Evolutionary conservation across 495 filamentous ascomycete species (phyloP).

Genomic region (Daldinia grandis): DNA sequence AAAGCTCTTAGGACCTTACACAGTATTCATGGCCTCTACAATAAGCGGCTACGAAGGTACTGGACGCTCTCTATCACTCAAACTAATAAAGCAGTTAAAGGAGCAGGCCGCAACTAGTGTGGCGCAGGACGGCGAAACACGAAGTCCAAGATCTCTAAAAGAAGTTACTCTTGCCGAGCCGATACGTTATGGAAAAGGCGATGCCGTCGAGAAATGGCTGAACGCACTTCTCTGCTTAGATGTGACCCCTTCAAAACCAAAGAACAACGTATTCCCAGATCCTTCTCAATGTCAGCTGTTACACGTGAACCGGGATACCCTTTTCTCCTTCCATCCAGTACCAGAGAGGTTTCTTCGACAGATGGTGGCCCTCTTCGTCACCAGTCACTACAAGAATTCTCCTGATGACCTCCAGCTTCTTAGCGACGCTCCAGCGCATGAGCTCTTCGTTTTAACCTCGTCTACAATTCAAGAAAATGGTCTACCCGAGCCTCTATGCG

Average conservation of each 20-base stretch:
- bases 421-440: constrained; percentile 96
- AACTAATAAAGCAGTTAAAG: constrained; percentile 95
- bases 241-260: constrained; percentile 79
- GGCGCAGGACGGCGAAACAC: constrained; percentile 61
- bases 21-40: constrained; percentile 99
- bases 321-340: constrained; percentile 97
- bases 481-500: constrained; percentile 91
- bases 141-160: constrained; percentile 79
- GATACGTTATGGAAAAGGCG: constrained; percentile 91
- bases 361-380: constrained; percentile 98
- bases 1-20: constrained; percentile 96
- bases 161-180: constrained; percentile 94
- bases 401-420: constrained; percentile 98
- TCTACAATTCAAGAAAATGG: constrained; percentile 81
- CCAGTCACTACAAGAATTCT: constrained; percentile 97
- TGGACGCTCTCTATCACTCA: constrained; percentile 91
- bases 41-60: constrained; percentile 99
- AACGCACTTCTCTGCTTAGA: constrained; percentile 95
- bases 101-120: constrained; percentile 83
- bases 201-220: constrained; percentile 94
- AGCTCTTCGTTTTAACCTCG: constrained; percentile 93
- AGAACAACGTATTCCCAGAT: constrained; percentile 84
- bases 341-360: constrained; percentile 97
- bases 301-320: constrained; percentile 93
- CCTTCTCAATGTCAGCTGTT: constrained; percentile 89